These are phyloP conservation scores for Bacidia gigantensis DNA, from an alignment of 495 filamentous ascomycete species.

Conservation along the genomic window DNA sequence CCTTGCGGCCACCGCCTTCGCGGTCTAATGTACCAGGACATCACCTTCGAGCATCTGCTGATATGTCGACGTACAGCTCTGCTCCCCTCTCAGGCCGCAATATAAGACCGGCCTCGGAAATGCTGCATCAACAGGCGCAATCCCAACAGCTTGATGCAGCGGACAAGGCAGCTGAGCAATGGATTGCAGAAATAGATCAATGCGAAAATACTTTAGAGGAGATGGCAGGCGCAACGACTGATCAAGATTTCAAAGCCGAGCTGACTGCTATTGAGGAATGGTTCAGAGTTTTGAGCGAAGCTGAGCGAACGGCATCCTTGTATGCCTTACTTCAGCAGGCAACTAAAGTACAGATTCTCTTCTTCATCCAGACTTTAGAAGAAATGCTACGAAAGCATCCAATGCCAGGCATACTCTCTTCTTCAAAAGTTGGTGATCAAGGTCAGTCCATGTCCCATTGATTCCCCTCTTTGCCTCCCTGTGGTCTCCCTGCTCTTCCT, in stretches of 20 bases:
- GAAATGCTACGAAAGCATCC: constrained; percentile 98
- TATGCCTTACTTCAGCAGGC: constrained; percentile 96
- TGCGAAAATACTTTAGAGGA: constrained; percentile 95
- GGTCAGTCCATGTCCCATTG: constrained; percentile 36
- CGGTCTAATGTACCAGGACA: constrained; percentile 68
- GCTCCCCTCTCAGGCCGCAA: constrained; percentile 60
- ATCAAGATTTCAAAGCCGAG: constrained; percentile 99
- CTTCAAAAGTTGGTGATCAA: constrained; percentile 89
- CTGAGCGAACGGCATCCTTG: constrained; percentile 85
- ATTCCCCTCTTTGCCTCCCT: neutral
- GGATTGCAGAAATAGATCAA: constrained; percentile 97
- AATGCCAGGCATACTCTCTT: constrained; percentile 91
- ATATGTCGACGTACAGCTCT: constrained; percentile 78
- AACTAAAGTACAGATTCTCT: constrained; percentile 95
- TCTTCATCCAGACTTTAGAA: constrained; percentile 96
- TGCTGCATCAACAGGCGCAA: constrained; percentile 62
- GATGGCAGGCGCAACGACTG: constrained; percentile 93
- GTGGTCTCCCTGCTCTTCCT: neutral
- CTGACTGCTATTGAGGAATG: constrained; percentile 97
- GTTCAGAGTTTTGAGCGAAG: constrained; percentile 95
- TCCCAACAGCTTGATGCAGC: constrained; percentile 60
- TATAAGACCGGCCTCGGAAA: constrained; percentile 87
- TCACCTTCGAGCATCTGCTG: constrained; percentile 85
- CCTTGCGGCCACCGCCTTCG: constrained; percentile 78
- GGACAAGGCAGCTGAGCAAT: constrained; percentile 91